Evolutionary conservation across 2,329 filamentous ascomycete genomes (phyloP), one percentile per base, ranked within the genome.

Genomic region (Phaeosphaeria sp.): DNA sequence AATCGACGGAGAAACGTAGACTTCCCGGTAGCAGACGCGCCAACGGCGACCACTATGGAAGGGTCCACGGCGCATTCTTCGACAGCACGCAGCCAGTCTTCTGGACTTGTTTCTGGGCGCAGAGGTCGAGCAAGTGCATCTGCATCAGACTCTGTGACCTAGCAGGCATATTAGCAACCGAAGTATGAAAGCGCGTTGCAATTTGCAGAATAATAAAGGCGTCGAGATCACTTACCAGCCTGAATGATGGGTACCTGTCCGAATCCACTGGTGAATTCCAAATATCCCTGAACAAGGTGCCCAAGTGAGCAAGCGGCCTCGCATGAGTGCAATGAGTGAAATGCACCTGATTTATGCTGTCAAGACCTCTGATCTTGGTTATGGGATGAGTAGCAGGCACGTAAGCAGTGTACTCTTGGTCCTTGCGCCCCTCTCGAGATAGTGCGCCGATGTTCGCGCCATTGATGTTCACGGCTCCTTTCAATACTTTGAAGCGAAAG

Each of bases 1-100:
- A 93, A 78, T 4, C 92, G 74, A 48, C 85, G 86, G 13, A 85
- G 84, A 71, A 93, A 90, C 0, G 89, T 92, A 0, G 90, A 93
- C 69, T 93, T 93, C 2, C 90, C 90, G 2, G 90, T 87, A 0
- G 85, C 87, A 62, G 92, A 90, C 0, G 89, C 85, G 0, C 90
- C 90, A 50, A 88, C 88, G 2, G 92, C 79, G 59, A 93, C 79
- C 6, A 86, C 79, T 80, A 78, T 2, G 74, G 74, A 46, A 75
- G 72, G 6, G 68, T 73, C 15, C 69, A 72, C 52, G 30, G 72
- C 41, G 73, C 77, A 49, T 74, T 79, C 11, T 65, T 66, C 36
- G 67, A 77, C 46, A 76, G 74, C 11, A 75, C 81, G 51, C 85
- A 68, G 23, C 80, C 79, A 21, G 82, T 83, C n/a, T 86, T 77